Evolutionary conservation across 2,329 filamentous ascomycete species (phyloP).

Genomic region (Aspergillus sp.): DNA sequence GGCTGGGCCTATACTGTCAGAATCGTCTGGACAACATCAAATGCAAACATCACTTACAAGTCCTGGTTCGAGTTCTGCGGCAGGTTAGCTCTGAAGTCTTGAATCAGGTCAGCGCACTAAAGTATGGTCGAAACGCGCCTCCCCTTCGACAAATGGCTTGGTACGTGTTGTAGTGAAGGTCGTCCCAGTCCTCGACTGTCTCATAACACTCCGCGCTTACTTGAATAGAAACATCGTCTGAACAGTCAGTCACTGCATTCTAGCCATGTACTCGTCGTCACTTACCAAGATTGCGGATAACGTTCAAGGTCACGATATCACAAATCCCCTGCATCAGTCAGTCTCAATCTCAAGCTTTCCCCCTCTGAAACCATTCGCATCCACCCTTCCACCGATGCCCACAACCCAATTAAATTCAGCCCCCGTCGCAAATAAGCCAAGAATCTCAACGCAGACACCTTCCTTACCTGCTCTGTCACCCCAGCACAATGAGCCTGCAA

Average conservation of each 20-base stretch:
- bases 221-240: neutral
- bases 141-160: constrained; percentile 49
- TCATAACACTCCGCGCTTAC: constrained; percentile 18
- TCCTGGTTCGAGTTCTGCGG: constrained; percentile 27
- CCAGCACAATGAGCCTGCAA: constrained; percentile 54
- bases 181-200: constrained; percentile 37
- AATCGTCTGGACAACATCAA: neutral
- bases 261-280: neutral
- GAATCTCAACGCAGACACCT: constrained; percentile 42
- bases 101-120: neutral
- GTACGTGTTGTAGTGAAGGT: constrained; percentile 45
- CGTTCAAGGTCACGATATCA: neutral
- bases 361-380: neutral
- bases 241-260: neutral
- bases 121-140: constrained; percentile 33
- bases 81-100: neutral
- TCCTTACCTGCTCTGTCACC: constrained; percentile 47
- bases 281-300: constrained; percentile 5
- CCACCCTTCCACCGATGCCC: constrained; percentile 29
- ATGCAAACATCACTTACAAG: constrained; percentile 5
- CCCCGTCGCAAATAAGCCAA: constrained; percentile 47
- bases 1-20: constrained; percentile 16
- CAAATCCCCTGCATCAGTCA: neutral
- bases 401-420: constrained; percentile 48
- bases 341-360: constrained; percentile 2